Percentiles rank a stretch among this genome's conserved stretches.
Evolutionary conservation across 2,329 filamentous ascomycete genomes (phyloP).

Genomic region (Knufia fluminis): DNA sequence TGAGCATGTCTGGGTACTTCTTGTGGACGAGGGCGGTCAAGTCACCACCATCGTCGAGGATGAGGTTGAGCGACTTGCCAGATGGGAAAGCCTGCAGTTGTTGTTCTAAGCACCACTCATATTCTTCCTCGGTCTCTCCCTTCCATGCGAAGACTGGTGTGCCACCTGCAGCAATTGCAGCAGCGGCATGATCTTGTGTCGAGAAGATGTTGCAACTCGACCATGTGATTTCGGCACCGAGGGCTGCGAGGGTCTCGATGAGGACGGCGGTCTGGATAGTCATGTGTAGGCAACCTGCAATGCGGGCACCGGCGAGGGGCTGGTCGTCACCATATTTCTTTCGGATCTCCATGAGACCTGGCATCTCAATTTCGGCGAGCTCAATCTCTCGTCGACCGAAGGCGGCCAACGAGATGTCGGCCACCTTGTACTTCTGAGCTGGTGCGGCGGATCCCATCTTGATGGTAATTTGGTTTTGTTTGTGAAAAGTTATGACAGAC

Average conservation of each 20-base stretch:
- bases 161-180: constrained; percentile 88
- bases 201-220: constrained; percentile 99
- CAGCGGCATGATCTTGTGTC: constrained; percentile 96
- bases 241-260: constrained; percentile 90
- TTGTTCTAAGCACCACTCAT: constrained; percentile 99
- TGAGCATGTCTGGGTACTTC: constrained; percentile 98
- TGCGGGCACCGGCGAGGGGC: constrained; percentile 87
- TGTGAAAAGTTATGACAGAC: too few relatives aligned
- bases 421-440: constrained; percentile 94
- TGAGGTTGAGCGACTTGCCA: constrained; percentile 91
- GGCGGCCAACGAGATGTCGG: constrained; percentile 92
- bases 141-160: constrained; percentile 80
- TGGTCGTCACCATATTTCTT: constrained; percentile 85
- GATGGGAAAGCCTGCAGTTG: constrained; percentile 96
- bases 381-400: constrained; percentile 99
- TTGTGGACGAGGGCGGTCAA: constrained; percentile 90
- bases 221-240: constrained; percentile 98
- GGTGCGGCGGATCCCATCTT: constrained; percentile 61
- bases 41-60: constrained; percentile 97
- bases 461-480: constrained; percentile 19
- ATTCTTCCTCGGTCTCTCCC: constrained; percentile 98
- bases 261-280: constrained; percentile 99
- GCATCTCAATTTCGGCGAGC: constrained; percentile 93
- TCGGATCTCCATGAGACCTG: constrained; percentile 92
- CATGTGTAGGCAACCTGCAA: constrained; percentile 98